Conservation (phyloP, 73 alveolate genomes). For the Paramecium octaurelia region DNA sequence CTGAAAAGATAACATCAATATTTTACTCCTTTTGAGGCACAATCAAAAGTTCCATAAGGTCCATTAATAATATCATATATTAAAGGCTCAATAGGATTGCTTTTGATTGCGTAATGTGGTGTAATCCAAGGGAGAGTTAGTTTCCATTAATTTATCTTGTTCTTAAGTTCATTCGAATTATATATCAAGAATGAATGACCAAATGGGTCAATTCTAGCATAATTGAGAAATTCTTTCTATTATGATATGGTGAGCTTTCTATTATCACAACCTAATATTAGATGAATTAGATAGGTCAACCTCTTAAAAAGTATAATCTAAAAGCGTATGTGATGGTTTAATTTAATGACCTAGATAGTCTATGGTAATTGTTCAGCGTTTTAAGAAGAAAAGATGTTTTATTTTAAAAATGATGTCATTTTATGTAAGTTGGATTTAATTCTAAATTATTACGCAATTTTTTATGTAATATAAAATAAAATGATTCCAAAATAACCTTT, state of each 20-base stretch:
- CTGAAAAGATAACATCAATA: background rate
- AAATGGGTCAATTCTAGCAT: conserved; percentile 33
- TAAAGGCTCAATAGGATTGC: conserved; percentile 60
- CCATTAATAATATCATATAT: conserved; percentile 48
- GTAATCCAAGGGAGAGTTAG: conserved; percentile 40
- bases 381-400: background rate
- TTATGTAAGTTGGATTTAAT: background rate
- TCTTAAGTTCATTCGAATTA: conserved; percentile 23
- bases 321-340: background rate
- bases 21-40: conserved; percentile 59
- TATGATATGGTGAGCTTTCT: background rate
- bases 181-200: conserved; percentile 50
- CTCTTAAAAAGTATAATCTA: background rate
- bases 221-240: conserved; percentile 40
- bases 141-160: conserved; percentile 26
- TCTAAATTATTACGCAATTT: background rate
- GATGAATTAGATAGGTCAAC: background rate
- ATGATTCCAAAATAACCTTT: conserved; percentile 9
- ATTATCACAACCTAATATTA: background rate
- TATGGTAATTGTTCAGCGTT: background rate
- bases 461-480: background rate
- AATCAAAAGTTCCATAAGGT: conserved; percentile 51
- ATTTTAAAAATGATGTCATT: conserved; percentile 1
- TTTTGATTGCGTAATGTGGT: conserved; percentile 58
- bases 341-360: background rate